Conservation (phyloP, 202 grass and related monocot genomes). For the Setaria italica region DNA sequence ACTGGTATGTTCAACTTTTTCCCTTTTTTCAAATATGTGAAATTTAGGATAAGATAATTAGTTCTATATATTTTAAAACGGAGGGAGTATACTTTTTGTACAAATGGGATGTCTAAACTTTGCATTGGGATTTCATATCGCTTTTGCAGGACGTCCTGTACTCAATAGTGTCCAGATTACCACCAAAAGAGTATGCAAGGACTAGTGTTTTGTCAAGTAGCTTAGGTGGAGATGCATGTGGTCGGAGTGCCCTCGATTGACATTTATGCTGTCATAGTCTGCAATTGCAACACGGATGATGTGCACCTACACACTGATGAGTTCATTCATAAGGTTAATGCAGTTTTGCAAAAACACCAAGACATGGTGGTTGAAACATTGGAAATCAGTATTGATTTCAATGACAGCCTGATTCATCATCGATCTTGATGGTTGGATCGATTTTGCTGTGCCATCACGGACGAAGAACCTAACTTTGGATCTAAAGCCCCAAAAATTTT, state of each 20-base stretch:
- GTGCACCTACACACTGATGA: background rate
- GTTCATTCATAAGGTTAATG: background rate
- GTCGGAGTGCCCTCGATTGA: background rate
- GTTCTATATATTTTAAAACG: no score
- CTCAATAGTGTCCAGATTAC: slow-evolving; percentile 1
- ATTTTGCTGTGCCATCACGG: background rate
- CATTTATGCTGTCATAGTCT: background rate
- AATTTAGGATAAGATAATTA: no score
- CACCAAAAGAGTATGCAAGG: background rate
- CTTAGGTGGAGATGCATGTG: slow-evolving; percentile 4
- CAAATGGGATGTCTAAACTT: no score
- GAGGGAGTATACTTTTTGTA: no score
- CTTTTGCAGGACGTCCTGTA: background rate
- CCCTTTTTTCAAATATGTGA: no score
- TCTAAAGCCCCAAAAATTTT: background rate
- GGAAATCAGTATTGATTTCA: background rate
- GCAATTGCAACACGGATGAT: background rate
- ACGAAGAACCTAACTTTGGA: slow-evolving; percentile 18
- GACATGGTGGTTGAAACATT: slow-evolving; percentile 6
- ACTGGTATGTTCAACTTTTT: no score
- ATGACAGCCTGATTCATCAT: background rate
- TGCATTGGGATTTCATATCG: no score
- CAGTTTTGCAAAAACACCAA: background rate
- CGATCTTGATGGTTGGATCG: background rate
- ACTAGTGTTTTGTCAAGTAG: slow-evolving; percentile 11